A percentile compares a stretch with the other conserved stretches of the same genome.
Evolutionary conservation across 768 basidiomycete species (phyloP).

Genomic region (Mycena capillaripes): DNA sequence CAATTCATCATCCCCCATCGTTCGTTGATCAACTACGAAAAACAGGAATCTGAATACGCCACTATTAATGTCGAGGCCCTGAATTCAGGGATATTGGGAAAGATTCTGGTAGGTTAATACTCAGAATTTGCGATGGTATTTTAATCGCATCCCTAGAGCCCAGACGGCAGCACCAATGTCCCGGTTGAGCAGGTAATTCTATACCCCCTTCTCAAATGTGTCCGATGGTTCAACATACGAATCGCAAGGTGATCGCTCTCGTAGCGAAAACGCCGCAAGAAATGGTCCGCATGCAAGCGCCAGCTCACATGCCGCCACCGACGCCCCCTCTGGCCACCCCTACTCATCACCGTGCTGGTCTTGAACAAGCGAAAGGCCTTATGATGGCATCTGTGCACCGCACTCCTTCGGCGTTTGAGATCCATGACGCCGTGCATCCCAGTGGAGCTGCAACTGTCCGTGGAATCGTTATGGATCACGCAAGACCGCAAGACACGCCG

Average conservation of each 20-base stretch:
- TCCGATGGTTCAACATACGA: background rate
- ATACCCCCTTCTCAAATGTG: background rate
- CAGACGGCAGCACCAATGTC: conserved; percentile 49
- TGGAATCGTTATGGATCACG: conserved; percentile 27
- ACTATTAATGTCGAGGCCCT: conserved; percentile 94
- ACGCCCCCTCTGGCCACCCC: background rate
- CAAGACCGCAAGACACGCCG: background rate
- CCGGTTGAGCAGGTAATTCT: conserved; percentile 67
- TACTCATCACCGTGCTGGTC: background rate
- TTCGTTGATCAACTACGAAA: background rate
- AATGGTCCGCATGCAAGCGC: background rate
- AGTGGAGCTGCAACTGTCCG: conserved; percentile 16
- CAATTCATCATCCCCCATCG: background rate
- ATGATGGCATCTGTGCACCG: conserved; percentile 9
- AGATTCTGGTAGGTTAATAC: conserved; percentile 76
- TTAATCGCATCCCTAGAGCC: conserved; percentile 3
- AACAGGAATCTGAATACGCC: conserved; percentile 81
- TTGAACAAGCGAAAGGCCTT: conserved; percentile 10
- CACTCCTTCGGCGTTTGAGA: background rate
- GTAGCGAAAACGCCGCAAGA: conserved; percentile 69
- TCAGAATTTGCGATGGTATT: background rate
- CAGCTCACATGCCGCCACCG: background rate
- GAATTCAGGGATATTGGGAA: conserved; percentile 87
- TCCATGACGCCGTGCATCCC: background rate
- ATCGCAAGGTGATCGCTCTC: conserved; percentile 63